Base-by-base conservation (phyloP, 306 rosid species). In the Prunus mira region DNA sequence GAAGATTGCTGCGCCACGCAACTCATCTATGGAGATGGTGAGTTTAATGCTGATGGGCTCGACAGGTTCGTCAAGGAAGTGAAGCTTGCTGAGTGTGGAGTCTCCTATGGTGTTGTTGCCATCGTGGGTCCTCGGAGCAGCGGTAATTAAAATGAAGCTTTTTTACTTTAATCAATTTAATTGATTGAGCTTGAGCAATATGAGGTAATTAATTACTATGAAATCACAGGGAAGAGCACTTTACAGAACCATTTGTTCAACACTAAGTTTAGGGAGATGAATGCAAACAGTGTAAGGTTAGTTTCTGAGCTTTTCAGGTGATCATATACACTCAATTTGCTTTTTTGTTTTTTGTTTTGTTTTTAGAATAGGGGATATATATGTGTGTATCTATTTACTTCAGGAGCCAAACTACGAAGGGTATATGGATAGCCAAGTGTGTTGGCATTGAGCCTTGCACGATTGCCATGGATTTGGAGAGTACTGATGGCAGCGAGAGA, bases 41-140 rank as follows among this genome's bases (percentile, higher is more conserved):
- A 19, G 20, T 93, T 93, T 88, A 88, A 91, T 70, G 88, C 67
- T 41, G 52, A 80, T 69, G 98, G 89, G 46, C 83, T 91, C 43
- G 93, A 85, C 24, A 74, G 54, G 13, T 90, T 93, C 86, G 75
- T 84, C 67, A 80, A 76, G 28, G 67, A 81, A 47, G 79, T 82
- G 3, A 84, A 85, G 11, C 77, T 93, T 46, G 70, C 78, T 32
- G 32, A 76, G 2, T 82, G 88, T 65, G 94, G 96, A 22, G 91
- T 93, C 38, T 90, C 97, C 28, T 91, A 94, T 30, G 94, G 96
- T 12, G 94, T 94, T 12, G 91, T 94, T 25, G 84, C 97, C 34
- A 72, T 94, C 68, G 90, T 94, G 97, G 97, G 98, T 9, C 97
- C 98, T 47, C 98, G 90, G 73, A 88, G 97, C 67, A 91, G 98